Evolutionary conservation across 257 asterid genomes (phyloP).

Genomic region (Ajuga chamaepitys): DNA sequence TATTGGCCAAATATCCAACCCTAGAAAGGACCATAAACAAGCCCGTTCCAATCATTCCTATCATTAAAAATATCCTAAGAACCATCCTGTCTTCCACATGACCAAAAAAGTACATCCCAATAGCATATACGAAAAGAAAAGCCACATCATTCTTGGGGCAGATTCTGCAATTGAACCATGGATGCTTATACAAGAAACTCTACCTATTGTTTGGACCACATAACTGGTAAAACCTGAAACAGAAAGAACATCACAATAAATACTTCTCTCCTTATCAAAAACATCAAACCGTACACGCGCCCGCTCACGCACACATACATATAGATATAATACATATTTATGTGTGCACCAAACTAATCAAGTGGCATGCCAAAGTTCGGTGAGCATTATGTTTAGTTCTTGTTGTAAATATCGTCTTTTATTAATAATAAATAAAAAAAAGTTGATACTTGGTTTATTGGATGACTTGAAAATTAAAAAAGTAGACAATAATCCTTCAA

Average conservation of each 20-base stretch:
- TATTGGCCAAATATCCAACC: conserved; percentile 73
- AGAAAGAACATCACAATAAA: not conserved
- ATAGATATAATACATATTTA: no score
- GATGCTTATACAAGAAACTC: not conserved
- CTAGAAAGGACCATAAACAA: conserved; percentile 85
- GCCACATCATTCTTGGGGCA: conserved; percentile 49
- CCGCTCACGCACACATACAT: no score
- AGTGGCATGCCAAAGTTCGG: not conserved
- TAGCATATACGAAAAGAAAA: conserved; percentile 78
- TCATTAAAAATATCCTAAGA: conserved; percentile 65
- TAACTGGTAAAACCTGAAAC: conserved; percentile 30
- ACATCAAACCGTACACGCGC: no score
- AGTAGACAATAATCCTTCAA: not conserved
- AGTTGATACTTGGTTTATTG: not conserved
- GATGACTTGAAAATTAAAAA: no score
- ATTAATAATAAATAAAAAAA: not conserved
- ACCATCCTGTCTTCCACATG: conserved; percentile 88
- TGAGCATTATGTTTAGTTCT: no score
- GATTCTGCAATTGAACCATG: conserved; percentile 52
- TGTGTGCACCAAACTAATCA: no score
- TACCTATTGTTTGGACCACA: not conserved
- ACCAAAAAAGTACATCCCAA: conserved; percentile 89
- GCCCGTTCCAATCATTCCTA: conserved; percentile 96
- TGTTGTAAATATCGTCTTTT: not conserved
- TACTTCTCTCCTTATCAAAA: not conserved